Evolutionary conservation across 768 basidiomycete species (phyloP), one percentile per base, ranked within the genome.

Genomic region (Butyriboletus loyo): DNA sequence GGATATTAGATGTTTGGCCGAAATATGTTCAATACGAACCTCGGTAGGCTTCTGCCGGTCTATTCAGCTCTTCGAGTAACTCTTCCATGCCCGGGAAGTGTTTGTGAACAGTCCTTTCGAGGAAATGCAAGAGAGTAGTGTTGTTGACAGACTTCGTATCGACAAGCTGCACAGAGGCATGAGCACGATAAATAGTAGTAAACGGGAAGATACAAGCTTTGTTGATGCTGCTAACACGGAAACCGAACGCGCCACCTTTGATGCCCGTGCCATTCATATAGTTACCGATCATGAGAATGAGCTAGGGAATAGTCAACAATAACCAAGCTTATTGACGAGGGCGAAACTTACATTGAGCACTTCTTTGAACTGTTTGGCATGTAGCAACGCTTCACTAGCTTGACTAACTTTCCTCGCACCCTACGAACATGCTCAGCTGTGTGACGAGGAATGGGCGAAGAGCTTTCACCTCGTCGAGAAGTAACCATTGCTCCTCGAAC

Each of bases 181-280:
- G 30, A 60, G 31, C 24, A 45, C n/a, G 8, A 35, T 40, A 4
- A 24, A 45, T 36, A 11, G 32, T 21, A 25, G 31, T 8, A 40
- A 49, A 22, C 9, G 7, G 43, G 19, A 21, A 56, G 14, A 39
- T 5, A 39, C 73, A 56, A 62, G 86, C 93, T 80, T 94, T 94
- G 75, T 99, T 98, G 71, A 99, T 95, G 69, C 94, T 96, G 73
- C 92, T 93, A 47, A 98, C 84, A 63, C 89, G 85, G 81, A 99
- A 99, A 53, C 96, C 96, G 61, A 91, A 96, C 1, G 97, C 97
- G 30, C 95, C 95, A 50, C 96, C 96, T 68, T 96, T 97, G 62
- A 92, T 81, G 49, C 95, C 93, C 48, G 92, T 88, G 7, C 94
- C 92, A 66, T 99, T 99, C 87, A 98, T 94, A 69, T 93, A 99